Evolutionary conservation across 257 asterid genomes (phyloP).

Genomic region (Petrea volubilis): DNA sequence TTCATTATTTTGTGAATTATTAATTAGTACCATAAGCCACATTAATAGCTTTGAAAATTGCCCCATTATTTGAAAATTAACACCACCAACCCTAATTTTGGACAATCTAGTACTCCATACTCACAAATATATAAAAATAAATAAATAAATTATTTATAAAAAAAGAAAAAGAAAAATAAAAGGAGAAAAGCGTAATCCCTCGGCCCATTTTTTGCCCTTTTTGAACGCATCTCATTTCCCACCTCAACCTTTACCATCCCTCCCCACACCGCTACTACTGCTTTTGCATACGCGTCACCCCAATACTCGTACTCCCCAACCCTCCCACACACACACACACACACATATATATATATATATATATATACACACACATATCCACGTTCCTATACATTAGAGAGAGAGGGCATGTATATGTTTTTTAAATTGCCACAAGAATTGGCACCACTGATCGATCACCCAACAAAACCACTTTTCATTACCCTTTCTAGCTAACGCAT

Average conservation of each 20-base stretch:
- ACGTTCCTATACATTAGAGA: not conserved
- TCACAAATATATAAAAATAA: too few species aligned
- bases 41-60: not conserved
- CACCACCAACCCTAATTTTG: not conserved
- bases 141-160: too few species aligned
- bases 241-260: slow-evolving; percentile 21
- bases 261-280: slow-evolving; percentile 13
- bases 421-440: not conserved
- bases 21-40: too few species aligned
- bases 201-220: slow-evolving; percentile 16
- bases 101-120: not conserved
- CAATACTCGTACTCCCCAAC: slow-evolving; percentile 15
- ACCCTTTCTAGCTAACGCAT: slow-evolving; percentile 25
- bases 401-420: not conserved
- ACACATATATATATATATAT: too few species aligned
- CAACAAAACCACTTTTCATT: slow-evolving; percentile 34
- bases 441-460: slow-evolving; percentile 11
- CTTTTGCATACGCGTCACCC: slow-evolving; percentile 31
- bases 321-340: too few species aligned
- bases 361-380: slow-evolving; percentile 8
- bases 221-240: slow-evolving; percentile 8
- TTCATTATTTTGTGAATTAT: not conserved
- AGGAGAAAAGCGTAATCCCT: slow-evolving; percentile 23
- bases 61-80: not conserved
- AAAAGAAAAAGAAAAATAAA: not conserved